A percentile compares a stretch with the other conserved stretches of the same genome.
phyloP scores from a whole-genome alignment of 768 basidiomycete species.

The Tremella fuciformis region DNA sequence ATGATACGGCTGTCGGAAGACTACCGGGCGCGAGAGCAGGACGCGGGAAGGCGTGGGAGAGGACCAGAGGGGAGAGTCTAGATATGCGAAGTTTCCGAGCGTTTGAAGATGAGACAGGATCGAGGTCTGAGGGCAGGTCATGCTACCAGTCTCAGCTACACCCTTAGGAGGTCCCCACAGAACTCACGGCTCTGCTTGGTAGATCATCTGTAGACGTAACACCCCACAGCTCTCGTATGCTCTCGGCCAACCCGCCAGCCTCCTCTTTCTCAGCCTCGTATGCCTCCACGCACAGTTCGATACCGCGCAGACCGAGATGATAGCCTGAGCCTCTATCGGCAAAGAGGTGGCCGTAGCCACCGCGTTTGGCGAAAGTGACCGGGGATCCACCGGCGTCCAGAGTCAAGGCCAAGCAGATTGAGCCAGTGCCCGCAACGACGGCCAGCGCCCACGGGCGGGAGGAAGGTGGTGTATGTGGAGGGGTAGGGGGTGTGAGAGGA shows the following conservation, averaged over 20 bases:
- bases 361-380: conserved; percentile 2
- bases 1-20: neutral
- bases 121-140: neutral
- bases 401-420: conserved; percentile 57
- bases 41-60: neutral
- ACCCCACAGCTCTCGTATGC: neutral
- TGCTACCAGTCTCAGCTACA: neutral
- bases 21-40: too few species aligned
- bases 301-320: conserved; percentile 6
- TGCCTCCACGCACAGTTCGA: conserved; percentile 2
- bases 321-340: conserved; percentile 11
- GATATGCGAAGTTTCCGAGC: conserved; percentile 1
- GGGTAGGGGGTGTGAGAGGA: too few species aligned
- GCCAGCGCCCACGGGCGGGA: conserved; percentile 57
- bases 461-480: too few species aligned
- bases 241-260: neutral
- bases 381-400: neutral
- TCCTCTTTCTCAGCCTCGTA: conserved; percentile 3
- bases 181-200: conserved; percentile 3
- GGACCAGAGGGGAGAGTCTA: neutral
- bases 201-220: conserved; percentile 3
- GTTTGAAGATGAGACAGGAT: neutral
- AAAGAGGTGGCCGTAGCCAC: conserved; percentile 10
- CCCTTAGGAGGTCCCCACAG: neutral
- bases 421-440: conserved; percentile 78